Evolutionary conservation across 306 rosid species (phyloP), one percentile per base, ranked within the genome.

Genomic region (Vigna mungo): DNA sequence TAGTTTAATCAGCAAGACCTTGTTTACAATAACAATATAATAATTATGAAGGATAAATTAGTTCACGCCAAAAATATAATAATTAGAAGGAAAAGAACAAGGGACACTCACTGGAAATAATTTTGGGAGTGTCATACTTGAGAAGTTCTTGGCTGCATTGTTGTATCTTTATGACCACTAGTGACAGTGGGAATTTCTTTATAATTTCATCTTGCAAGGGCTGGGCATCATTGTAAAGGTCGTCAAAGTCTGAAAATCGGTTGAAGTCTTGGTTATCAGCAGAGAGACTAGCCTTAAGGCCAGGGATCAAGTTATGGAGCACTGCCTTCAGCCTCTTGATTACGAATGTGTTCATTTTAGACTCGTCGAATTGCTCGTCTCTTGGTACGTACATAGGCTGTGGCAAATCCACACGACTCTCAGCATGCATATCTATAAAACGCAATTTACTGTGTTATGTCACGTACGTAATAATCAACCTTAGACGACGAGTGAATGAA

Each of bases 311-410:
- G 84, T 66, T 93, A 78, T 90, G 96, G 20, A 93, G 87, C 51
- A 89, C 85, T 53, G 90, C 96, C 79, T 90, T 88, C 14, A 93
- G 89, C 87, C 96, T 90, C 77, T 89, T 92, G 52, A 81, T 65
- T 7, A 84, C 71, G 83, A 93, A 88, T 27, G 96, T 80, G 74
- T 83, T 87, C 68, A 75, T 83, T 71, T 93, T 93, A 3, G 91
- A 79, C 86, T 93, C 97, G 76, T 90, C 94, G 73, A 93, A 93
- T 54, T 89, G 90, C 58, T 93, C 97, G 36, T 93, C 97, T 73
- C 97, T 88, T 1, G 97, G 97, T 49, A 90, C 97, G 37, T 93
- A 93, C 80, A 85, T 82, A 10, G 92, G 97, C 3, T 55, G 17
- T 20, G 96, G 97, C 76, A 85, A 89, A 85, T 93, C 93, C 66